A percentile compares a stretch with the other conserved stretches of the same genome.
Conservation (phyloP, 495 filamentous ascomycete genomes). For the Podospora fimiseda region DNA sequence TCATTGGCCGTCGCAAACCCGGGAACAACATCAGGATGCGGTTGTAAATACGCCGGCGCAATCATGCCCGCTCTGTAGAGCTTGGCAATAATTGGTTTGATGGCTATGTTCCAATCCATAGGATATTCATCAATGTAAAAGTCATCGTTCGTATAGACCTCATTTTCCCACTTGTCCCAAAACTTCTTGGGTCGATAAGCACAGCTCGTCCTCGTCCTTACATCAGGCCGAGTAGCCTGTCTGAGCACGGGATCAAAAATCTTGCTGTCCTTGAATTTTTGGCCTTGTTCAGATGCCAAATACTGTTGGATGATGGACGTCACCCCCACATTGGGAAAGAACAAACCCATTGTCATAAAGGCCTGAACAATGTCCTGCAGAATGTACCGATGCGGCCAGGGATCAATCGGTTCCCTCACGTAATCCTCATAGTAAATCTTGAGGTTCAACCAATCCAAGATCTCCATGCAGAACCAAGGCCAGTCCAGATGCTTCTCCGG, state of each 20-base stretch:
- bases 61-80: slow-evolving; percentile 42
- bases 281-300: slow-evolving; percentile 25
- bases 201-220: slow-evolving; percentile 29
- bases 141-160: slow-evolving; percentile 12
- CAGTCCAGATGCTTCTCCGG: slow-evolving; percentile 14
- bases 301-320: slow-evolving; percentile 24
- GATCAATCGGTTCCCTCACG: slow-evolving; percentile 6
- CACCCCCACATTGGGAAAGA: slow-evolving; percentile 31
- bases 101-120: slow-evolving; percentile 30
- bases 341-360: slow-evolving; percentile 34
- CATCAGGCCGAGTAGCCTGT: slow-evolving; percentile 26
- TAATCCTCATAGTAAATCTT: slow-evolving; percentile 26
- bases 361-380: slow-evolving; percentile 36
- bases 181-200: slow-evolving; percentile 29
- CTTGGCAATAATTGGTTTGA: slow-evolving; percentile 39
- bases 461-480: slow-evolving; percentile 28
- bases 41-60: slow-evolving; percentile 21
- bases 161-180: slow-evolving; percentile 31
- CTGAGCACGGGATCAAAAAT: slow-evolving; percentile 35
- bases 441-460: slow-evolving; percentile 32
- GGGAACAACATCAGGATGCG: slow-evolving; percentile 18
- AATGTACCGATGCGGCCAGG: slow-evolving; percentile 36
- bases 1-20: slow-evolving; percentile 33
- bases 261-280: slow-evolving; percentile 27
- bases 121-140: slow-evolving; percentile 23